phyloP scores from a whole-genome alignment of 495 filamentous ascomycete genomes.

The Aspergillus incahuasiensis region DNA sequence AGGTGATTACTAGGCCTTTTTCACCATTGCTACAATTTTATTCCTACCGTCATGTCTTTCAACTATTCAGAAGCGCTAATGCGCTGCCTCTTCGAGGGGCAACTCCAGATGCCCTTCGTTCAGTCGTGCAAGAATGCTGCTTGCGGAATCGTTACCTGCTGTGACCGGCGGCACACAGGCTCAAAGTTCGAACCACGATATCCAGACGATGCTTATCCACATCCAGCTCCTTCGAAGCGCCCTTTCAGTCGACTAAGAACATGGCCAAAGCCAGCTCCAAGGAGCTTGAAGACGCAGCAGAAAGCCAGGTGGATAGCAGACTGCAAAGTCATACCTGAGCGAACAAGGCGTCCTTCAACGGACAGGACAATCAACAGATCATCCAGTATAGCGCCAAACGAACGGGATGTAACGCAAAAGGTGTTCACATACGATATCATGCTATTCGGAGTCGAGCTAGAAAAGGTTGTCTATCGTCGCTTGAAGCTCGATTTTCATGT shows the following conservation, averaged over 20 bases:
- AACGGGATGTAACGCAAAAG: not conserved
- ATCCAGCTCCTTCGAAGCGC: not conserved
- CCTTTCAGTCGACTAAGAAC: not conserved
- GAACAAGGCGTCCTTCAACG: not conserved
- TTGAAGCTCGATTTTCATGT: not conserved
- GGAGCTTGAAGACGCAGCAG: not conserved
- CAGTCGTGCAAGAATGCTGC: not conserved
- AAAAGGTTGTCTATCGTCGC: not conserved
- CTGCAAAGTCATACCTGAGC: not conserved
- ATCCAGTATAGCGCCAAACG: not conserved
- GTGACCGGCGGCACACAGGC: not conserved
- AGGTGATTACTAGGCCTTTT: not conserved
- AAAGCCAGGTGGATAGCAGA: not conserved
- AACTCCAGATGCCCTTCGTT: slow-evolving; percentile 2
- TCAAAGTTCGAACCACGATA: not conserved
- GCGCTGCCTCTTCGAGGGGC: not conserved
- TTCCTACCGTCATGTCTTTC: not conserved
- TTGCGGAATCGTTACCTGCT: not conserved
- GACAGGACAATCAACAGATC: not conserved
- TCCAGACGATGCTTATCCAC: not conserved
- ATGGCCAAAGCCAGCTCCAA: not conserved
- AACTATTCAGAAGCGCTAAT: not conserved
- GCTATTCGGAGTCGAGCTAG: not conserved
- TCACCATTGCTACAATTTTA: not conserved
- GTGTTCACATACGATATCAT: not conserved